phyloP scores from a whole-genome alignment of 192 early-diverging fungal genomes.

The Podila verticillata region DNA sequence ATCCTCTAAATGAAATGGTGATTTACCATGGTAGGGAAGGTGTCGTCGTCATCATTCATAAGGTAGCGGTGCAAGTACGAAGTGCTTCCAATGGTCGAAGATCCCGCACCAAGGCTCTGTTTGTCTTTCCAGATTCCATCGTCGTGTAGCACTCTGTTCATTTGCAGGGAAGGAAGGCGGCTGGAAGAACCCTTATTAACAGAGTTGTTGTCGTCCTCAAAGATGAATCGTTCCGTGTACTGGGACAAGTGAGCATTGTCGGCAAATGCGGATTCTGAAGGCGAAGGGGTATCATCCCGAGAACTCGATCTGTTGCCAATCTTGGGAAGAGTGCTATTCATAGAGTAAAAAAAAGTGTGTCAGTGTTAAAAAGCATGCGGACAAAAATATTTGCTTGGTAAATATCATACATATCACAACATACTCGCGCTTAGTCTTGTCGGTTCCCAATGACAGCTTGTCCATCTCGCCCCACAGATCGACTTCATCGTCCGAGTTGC shows the following conservation, averaged over 20 bases:
- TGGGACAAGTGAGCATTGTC: slow-evolving; percentile 52
- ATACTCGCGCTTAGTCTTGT: slow-evolving; percentile 51
- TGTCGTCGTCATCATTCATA: slow-evolving; percentile 54
- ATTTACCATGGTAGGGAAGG: slow-evolving; percentile 56
- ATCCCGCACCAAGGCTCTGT: slow-evolving; percentile 27
- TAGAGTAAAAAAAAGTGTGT: slow-evolving; percentile 2
- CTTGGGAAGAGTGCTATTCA: slow-evolving; percentile 36
- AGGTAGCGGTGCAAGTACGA: slow-evolving; percentile 54
- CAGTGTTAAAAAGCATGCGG: not conserved
- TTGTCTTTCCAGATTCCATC: slow-evolving; percentile 47
- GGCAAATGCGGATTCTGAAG: slow-evolving; percentile 29
- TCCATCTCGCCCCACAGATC: slow-evolving; percentile 50
- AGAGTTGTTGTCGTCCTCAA: slow-evolving; percentile 55
- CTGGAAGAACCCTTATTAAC: slow-evolving; percentile 4
- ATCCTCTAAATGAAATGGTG: not conserved
- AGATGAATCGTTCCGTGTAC: slow-evolving; percentile 57
- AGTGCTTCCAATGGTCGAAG: slow-evolving; percentile 25
- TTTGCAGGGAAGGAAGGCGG: slow-evolving; percentile 35
- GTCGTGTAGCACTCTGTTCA: slow-evolving; percentile 45
- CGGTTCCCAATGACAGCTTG: slow-evolving; percentile 45
- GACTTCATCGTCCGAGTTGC: slow-evolving; percentile 74
- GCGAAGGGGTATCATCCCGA: slow-evolving; percentile 29
- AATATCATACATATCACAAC: slow-evolving; percentile 1
- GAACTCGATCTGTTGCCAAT: slow-evolving; percentile 29
- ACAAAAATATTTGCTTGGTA: too few species aligned